Evolutionary conservation across 208 protist species (phyloP), one percentile per base, ranked within the genome.

Genomic region (Leishmania amazonensis): DNA sequence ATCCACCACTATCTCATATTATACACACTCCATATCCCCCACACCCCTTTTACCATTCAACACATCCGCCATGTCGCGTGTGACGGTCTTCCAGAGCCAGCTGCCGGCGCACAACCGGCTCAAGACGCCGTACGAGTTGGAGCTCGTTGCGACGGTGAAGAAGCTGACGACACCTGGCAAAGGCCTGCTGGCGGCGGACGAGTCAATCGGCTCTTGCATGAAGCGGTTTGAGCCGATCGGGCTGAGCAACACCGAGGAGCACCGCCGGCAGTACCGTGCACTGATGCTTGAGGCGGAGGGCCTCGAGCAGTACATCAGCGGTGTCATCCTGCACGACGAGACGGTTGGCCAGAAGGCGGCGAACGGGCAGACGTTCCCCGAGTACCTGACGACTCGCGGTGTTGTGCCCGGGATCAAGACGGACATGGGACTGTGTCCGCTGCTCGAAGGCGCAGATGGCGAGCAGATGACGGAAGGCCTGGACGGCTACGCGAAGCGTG

Each of bases 311-410:
- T 99, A 97, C 94, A 98, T 99, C 88, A 91, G 92, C 83, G 99
- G 99, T 80, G 98, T 99, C 70, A 99, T 99, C 85, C 81, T 99
- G 57, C 99, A 96, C 89, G 98, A 99, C 67, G 99, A 99, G 91
- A 99, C 98, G 9, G 89, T 99, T n/a, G 89, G 85, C 76, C 98
- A 99, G 88, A 98, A 97, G 81, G 88, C 93, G 51, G 85, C 78
- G 75, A 93, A 93, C 75, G 99, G 99, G 53, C 85, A 84, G 67
- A 88, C 88, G 71, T 99, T 99, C 87, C 75, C 89, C 47, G 88
- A 99, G 71, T 78, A 97, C 13, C 90, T 99, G 24, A 88, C 87
- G 38, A 79, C 89, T 53, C 81, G 91, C 49, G 97, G 96, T 51
- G 93, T 99, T 68, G 81, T 99, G 49, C 84, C 96, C 58, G 99